These are phyloP conservation scores for Fusarium compactum DNA, from an alignment of 2,329 filamentous ascomycete genomes.

Conservation along the genomic window DNA sequence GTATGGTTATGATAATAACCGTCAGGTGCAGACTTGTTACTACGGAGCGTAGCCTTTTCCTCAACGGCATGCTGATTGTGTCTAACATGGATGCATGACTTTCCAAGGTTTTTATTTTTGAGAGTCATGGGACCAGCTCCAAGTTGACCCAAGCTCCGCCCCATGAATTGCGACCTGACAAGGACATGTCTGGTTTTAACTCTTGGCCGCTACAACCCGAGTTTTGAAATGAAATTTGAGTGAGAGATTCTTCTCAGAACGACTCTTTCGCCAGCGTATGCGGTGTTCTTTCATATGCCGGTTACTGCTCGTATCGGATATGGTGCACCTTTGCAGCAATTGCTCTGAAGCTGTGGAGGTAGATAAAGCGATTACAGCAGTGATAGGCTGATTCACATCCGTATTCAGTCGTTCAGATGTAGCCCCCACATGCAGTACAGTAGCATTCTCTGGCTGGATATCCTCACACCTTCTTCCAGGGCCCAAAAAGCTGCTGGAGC, in stretches of 20 bases:
- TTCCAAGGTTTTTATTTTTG: constrained; percentile 40
- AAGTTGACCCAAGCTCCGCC: constrained; percentile 42
- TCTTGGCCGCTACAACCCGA: constrained; percentile 13
- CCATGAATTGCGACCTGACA: constrained; percentile 27
- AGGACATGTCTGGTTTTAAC: constrained; percentile 20
- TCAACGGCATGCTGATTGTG: constrained; percentile 21
- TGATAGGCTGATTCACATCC: constrained; percentile 1
- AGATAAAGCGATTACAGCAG: constrained; percentile 1
- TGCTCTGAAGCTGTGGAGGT: constrained; percentile 6
- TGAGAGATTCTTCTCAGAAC: not conserved
- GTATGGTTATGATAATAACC: constrained; percentile 9
- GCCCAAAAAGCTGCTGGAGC: constrained; percentile 8
- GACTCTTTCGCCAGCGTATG: not conserved
- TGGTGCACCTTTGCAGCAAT: not conserved
- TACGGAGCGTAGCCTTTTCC: not conserved
- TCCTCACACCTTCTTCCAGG: constrained; percentile 23
- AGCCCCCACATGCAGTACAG: constrained; percentile 26
- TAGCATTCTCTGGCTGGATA: constrained; percentile 23
- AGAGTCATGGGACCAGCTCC: constrained; percentile 42
- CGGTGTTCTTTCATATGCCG: constrained; percentile 1
- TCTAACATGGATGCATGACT: constrained; percentile 18
- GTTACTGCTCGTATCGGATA: not conserved
- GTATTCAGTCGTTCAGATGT: not conserved
- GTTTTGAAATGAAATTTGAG: not conserved
- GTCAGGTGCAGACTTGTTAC: constrained; percentile 5